Base-by-base conservation (phyloP, 805 yeast genomes). In the Pichia rugopelliculosa region DNA sequence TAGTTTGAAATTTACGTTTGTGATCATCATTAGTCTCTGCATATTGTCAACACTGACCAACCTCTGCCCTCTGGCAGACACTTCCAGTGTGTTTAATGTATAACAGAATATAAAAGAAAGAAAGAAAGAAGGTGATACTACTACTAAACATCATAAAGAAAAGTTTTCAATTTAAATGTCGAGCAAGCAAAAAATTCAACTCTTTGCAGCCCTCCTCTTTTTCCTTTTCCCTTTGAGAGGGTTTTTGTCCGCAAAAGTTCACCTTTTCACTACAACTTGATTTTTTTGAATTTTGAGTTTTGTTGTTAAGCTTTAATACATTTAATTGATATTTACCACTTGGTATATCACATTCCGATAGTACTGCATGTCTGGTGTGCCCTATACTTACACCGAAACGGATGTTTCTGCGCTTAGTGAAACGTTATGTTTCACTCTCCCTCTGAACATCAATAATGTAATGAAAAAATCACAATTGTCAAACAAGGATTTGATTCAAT, bases 1-100 rank as follows among this genome's bases (percentile, higher is more conserved):
- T 78, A 78, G 84, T 78, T 78, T 78, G 82, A 66, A 65, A 63
- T 71, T 69, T 59, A 59, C 64, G 66, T 53, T 66, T 70, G 70
- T 65, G 71, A 62, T 71, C 77, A 74, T 74, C 79, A 70, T 62
- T 41, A 12, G 18, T 30, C 34, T 30, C 34, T 30, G 34, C n/a
- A 8, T 6, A 18, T 30, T 30, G 34, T 30, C 34, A n/a, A 30
- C 9, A 30, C 34, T 30, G 34, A 30, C 34, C 34, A 30, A 18
- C 37, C 37, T 36, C 22, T 36, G 37, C 37, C 23, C 23, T 39
- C 15, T 23, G 21, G 36, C 15, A 41, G 18, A 22, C 37, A 37
- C 21, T 9, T 30, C 12, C 36, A 26, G 30, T 20, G n/a, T 22
- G 18, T 21, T 22, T 11, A 30, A n/a, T n/a, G n/a, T n/a, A n/a